Evolutionary conservation across 1,284 basidiomycete genomes (phyloP).

Genomic region (Porodaedalea pini): DNA sequence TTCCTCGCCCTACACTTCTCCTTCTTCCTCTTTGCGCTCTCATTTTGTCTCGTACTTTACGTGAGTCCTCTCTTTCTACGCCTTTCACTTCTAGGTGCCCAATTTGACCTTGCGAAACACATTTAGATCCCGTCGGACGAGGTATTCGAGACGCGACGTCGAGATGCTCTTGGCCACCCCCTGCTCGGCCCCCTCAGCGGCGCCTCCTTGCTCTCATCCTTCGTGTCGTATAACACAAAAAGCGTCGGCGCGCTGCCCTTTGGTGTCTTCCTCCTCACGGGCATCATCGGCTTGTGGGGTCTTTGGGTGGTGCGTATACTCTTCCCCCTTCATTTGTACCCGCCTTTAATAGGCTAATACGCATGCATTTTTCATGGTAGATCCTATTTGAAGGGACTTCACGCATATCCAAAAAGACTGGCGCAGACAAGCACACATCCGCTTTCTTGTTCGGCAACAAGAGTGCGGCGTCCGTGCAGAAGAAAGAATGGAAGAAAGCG

Average conservation of each 20-base stretch:
- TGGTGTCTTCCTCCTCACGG: conserved; percentile 46
- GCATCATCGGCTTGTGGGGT: conserved; percentile 58
- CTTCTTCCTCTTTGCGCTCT: conserved; percentile 26
- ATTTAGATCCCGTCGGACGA: conserved; percentile 21
- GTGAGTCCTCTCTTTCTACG: conserved; percentile 22
- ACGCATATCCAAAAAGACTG: conserved; percentile 62
- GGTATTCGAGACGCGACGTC: conserved; percentile 3
- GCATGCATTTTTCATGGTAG: conserved; percentile 34
- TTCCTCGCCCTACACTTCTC: conserved; percentile 29
- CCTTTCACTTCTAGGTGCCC: background rate
- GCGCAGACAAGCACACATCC: conserved; percentile 77
- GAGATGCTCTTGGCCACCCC: conserved; percentile 45
- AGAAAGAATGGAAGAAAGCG: conserved; percentile 58
- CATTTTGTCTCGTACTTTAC: conserved; percentile 26
- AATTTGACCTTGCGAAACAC: background rate
- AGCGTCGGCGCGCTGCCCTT: conserved; percentile 55
- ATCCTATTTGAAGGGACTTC: conserved; percentile 58
- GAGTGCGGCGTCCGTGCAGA: conserved; percentile 64
- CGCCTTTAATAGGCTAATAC: background rate
- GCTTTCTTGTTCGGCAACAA: conserved; percentile 75
- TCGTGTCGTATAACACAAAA: conserved; percentile 62
- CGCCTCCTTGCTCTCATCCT: conserved; percentile 50
- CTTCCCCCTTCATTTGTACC: conserved; percentile 7
- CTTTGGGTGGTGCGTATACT: conserved; percentile 61
- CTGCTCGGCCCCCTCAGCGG: conserved; percentile 55